Percentiles rank a stretch among this genome's conserved stretches.
These are phyloP conservation scores for Triadica sebifera DNA, from an alignment of 345 rosid species.

Conservation along the genomic window DNA sequence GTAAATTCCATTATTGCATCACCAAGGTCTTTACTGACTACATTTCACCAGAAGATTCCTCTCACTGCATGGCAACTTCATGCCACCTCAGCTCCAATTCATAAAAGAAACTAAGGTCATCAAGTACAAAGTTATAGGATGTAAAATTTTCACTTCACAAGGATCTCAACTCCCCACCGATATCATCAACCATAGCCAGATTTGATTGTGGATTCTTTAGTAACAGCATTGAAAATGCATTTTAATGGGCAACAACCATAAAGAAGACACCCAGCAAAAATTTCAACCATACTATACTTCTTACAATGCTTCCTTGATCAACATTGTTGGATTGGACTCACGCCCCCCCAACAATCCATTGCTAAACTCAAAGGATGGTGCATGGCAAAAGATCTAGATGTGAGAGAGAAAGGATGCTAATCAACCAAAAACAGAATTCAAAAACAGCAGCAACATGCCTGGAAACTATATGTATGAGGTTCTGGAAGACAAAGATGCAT, in stretches of 20 bases:
- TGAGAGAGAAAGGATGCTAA: background rate
- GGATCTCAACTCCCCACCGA: background rate
- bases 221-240: background rate
- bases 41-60: background rate
- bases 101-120: background rate
- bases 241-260: background rate
- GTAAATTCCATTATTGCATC: background rate
- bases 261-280: background rate
- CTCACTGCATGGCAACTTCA: background rate
- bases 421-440: background rate
- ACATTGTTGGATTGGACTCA: background rate
- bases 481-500: background rate
- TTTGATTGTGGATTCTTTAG: background rate
- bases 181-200: background rate
- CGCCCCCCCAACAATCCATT: background rate
- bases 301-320: background rate
- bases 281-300: background rate
- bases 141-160: background rate
- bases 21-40: background rate
- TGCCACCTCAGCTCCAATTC: background rate
- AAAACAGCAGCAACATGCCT: background rate
- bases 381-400: background rate
- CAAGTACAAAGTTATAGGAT: background rate
- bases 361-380: background rate
- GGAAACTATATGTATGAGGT: background rate